phyloP scores from a whole-genome alignment of 768 basidiomycete species.

The Hydnomerulius pinastri region DNA sequence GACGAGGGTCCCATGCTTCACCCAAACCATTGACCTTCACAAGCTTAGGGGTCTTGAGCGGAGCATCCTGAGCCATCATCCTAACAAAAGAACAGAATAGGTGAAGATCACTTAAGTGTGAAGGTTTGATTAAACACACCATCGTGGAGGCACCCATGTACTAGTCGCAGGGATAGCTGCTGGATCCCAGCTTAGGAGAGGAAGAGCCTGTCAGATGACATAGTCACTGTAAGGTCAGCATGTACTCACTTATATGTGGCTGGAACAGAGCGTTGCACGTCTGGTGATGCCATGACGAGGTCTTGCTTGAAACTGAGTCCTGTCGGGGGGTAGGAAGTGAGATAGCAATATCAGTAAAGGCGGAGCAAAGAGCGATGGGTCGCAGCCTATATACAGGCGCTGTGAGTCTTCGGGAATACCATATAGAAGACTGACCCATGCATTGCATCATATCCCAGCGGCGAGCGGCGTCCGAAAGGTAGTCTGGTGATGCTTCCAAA shows the following conservation, averaged over 20 bases:
- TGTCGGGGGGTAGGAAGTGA: too few relatives aligned
- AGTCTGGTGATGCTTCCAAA: not conserved
- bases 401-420: not conserved
- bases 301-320: too few relatives aligned
- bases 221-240: not conserved
- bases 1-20: slow-evolving; percentile 23
- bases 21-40: slow-evolving; percentile 21
- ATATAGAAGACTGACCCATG: not conserved
- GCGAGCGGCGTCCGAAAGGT: too few relatives aligned
- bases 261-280: slow-evolving; percentile 16
- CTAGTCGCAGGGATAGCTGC: slow-evolving; percentile 22
- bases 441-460: not conserved
- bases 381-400: not conserved
- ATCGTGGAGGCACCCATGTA: slow-evolving; percentile 29
- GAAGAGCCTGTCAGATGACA: not conserved
- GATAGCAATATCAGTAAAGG: not conserved
- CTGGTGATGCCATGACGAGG: slow-evolving; percentile 26
- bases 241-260: slow-evolving; percentile 18
- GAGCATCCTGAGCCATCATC: slow-evolving; percentile 19
- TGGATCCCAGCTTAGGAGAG: slow-evolving; percentile 22
- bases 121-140: slow-evolving; percentile 13
- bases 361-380: not conserved
- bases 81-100: slow-evolving; percentile 2
- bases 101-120: not conserved
- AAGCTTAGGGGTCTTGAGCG: not conserved